phyloP scores from a whole-genome alignment of 495 filamentous ascomycete species.

The Aspergillus campestris region DNA sequence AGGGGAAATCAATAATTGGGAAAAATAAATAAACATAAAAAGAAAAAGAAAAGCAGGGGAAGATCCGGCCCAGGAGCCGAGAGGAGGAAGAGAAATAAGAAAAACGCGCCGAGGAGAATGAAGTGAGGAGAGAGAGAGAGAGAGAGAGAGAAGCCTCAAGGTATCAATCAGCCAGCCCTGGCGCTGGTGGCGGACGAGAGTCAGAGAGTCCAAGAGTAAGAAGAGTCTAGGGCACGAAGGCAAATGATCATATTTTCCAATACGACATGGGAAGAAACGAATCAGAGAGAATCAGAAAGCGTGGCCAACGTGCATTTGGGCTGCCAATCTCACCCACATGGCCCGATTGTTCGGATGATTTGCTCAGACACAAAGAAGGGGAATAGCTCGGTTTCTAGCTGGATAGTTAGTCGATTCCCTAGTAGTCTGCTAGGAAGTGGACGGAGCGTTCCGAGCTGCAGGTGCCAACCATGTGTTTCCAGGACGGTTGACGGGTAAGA shows the following conservation, averaged over 20 bases:
- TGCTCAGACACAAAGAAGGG: neutral
- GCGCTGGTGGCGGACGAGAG: conserved; percentile 6
- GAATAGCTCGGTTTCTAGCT: neutral
- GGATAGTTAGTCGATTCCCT: neutral
- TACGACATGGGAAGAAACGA: too few species aligned
- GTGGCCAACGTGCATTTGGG: conserved; percentile 3
- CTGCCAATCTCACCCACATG: neutral
- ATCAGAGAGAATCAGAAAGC: too few species aligned
- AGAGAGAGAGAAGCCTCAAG: neutral
- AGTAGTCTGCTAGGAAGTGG: neutral
- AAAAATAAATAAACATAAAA: too few species aligned
- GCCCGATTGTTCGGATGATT: neutral
- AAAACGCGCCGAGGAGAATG: too few species aligned
- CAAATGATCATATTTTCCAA: neutral
- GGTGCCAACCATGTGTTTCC: conserved; percentile 34
- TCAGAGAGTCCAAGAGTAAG: neutral
- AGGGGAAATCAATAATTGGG: too few species aligned
- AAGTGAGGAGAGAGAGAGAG: neutral
- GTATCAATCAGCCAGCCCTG: conserved; percentile 6
- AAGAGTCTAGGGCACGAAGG: neutral
- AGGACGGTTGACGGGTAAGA: neutral
- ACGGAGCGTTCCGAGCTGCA: conserved; percentile 10
- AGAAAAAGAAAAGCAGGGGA: too few species aligned
- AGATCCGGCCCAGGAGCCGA: too few species aligned
- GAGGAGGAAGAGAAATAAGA: too few species aligned